Conservation (phyloP, 352 stramenopile genomes). For the Phytophthora meadii region DNA sequence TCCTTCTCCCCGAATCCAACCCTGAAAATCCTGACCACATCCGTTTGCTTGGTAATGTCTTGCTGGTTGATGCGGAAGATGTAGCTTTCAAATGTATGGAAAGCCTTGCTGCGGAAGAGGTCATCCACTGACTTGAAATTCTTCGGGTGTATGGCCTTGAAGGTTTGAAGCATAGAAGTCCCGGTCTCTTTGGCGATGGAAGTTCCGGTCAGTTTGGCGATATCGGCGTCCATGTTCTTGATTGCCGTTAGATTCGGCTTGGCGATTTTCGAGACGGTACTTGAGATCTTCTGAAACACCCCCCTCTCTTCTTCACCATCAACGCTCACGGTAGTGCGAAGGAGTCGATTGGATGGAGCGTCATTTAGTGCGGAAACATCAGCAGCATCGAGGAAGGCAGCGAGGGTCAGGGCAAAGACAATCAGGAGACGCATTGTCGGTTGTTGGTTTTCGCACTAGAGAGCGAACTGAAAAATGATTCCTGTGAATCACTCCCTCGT, state of each 20-base stretch:
- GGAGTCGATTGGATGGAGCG: not conserved
- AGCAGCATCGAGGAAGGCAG: not conserved
- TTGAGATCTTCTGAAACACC: too few species aligned
- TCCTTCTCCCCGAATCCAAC: not conserved
- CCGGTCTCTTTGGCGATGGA: not conserved
- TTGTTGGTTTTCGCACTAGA: not conserved
- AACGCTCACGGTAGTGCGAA: not conserved
- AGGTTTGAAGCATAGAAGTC: not conserved
- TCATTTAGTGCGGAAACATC: not conserved
- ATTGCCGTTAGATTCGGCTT: not conserved
- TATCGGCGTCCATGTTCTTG: not conserved
- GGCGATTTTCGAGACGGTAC: not conserved
- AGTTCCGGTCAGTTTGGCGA: not conserved
- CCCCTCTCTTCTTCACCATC: slow-evolving; percentile 4
- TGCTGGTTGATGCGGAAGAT: not conserved
- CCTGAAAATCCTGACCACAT: not conserved
- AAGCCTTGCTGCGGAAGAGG: not conserved
- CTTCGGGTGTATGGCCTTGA: not conserved
- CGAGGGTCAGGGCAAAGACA: not conserved
- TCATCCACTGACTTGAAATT: not conserved
- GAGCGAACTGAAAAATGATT: not conserved
- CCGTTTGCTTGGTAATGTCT: not conserved
- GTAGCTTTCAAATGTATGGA: not conserved
- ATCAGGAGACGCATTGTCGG: not conserved
- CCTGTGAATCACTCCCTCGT: too few species aligned